These are phyloP conservation scores for Hanseniaspora meyeri DNA, from an alignment of 805 yeast species.

Conservation along the genomic window DNA sequence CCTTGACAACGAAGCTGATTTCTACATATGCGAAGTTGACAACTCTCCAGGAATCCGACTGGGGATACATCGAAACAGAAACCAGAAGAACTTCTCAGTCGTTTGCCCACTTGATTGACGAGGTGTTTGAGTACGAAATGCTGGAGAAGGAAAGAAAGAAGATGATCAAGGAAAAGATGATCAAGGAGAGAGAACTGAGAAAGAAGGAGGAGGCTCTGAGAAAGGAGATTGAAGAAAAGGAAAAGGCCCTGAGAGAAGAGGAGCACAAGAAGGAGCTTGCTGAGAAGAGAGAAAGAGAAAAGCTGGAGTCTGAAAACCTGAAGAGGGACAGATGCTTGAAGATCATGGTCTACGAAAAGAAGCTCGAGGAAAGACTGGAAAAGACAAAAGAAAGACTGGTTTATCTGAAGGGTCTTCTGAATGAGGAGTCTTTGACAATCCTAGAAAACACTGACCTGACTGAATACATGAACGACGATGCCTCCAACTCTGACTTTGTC, in stretches of 20 bases:
- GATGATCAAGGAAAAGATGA: conserved; percentile 31
- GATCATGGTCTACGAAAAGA: background rate
- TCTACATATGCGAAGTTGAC: conserved; percentile 64
- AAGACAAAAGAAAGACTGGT: background rate
- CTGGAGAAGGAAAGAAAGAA: conserved; percentile 45
- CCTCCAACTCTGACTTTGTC: background rate
- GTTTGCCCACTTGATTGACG: conserved; percentile 66
- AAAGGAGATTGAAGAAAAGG: conserved; percentile 21
- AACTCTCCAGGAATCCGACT: conserved; percentile 41
- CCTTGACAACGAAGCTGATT: conserved; percentile 57
- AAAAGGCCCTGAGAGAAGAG: conserved; percentile 23
- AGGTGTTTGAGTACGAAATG: conserved; percentile 59
- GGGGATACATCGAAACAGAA: conserved; percentile 60
- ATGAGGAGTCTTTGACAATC: background rate
- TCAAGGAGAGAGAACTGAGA: conserved; percentile 31
- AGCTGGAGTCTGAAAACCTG: background rate
- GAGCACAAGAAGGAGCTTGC: background rate
- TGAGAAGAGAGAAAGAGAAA: conserved; percentile 4
- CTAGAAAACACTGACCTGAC: background rate
- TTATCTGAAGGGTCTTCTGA: background rate
- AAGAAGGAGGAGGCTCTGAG: conserved; percentile 17
- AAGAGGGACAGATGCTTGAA: conserved; percentile 1
- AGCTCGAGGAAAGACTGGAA: background rate
- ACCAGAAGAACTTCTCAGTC: conserved; percentile 67
- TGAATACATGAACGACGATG: background rate